phyloP scores from a whole-genome alignment of 306 rosid genomes.

The Sophora flavescens region DNA sequence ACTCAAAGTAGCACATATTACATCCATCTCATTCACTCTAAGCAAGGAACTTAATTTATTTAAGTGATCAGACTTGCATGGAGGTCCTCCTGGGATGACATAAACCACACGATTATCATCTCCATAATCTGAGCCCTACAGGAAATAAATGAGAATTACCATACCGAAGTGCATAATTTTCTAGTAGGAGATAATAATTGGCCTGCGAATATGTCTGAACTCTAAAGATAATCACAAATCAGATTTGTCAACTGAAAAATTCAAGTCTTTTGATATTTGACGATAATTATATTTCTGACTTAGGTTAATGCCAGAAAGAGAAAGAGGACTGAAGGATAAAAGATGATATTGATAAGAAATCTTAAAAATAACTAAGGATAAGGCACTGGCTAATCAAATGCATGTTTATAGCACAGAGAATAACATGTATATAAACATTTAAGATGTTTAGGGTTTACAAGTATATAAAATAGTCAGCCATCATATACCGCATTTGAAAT shows the following conservation, averaged over 20 bases:
- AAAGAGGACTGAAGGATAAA: constrained; percentile 17
- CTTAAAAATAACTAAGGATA: constrained; percentile 9
- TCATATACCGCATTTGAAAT: constrained; percentile 17
- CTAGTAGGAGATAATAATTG: neutral
- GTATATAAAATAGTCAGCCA: constrained; percentile 1
- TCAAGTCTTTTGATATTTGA: constrained; percentile 6
- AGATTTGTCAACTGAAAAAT: constrained; percentile 7
- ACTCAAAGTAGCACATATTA: constrained; percentile 69
- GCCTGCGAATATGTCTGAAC: neutral
- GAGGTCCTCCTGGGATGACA: constrained; percentile 70
- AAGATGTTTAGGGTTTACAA: constrained; percentile 14
- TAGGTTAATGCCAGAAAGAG: constrained; percentile 5
- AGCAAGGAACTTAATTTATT: constrained; percentile 61
- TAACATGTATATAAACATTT: constrained; percentile 16
- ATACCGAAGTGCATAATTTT: constrained; percentile 23
- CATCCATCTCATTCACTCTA: constrained; percentile 68
- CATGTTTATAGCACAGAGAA: constrained; percentile 19
- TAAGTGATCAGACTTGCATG: constrained; percentile 53
- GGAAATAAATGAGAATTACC: constrained; percentile 41
- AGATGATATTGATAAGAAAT: neutral
- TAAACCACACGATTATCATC: constrained; percentile 64
- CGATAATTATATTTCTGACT: constrained; percentile 8
- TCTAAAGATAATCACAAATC: constrained; percentile 1
- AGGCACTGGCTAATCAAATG: constrained; percentile 1
- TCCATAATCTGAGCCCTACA: constrained; percentile 64